Evolutionary conservation across 768 basidiomycete species (phyloP).

Genomic region (Suillus cothurnatus): DNA sequence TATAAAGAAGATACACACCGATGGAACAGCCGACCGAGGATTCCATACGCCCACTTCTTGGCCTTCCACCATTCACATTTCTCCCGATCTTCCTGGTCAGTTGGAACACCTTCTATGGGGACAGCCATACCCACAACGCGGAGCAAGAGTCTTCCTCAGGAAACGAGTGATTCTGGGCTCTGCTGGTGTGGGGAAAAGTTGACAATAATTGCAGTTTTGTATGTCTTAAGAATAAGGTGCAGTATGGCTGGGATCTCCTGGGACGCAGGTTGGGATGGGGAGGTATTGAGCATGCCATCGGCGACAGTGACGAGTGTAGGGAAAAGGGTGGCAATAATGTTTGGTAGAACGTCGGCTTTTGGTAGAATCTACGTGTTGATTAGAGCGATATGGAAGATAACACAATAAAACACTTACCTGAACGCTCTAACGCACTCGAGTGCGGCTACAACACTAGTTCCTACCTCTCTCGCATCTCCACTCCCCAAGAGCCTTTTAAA

Average conservation of each 20-base stretch:
- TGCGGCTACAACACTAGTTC: slow-evolving; percentile 77
- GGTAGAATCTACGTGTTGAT: slow-evolving; percentile 67
- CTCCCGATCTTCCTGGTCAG: slow-evolving; percentile 76
- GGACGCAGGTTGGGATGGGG: slow-evolving; percentile 50
- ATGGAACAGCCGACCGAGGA: slow-evolving; percentile 72
- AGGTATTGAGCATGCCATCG: slow-evolving; percentile 62
- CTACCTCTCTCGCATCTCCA: slow-evolving; percentile 68
- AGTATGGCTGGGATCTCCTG: slow-evolving; percentile 83
- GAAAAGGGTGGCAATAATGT: slow-evolving; percentile 64
- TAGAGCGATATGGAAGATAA: not conserved
- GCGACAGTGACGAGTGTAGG: slow-evolving; percentile 77
- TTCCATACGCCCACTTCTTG: slow-evolving; percentile 93
- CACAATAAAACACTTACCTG: slow-evolving; percentile 22
- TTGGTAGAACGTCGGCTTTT: slow-evolving; percentile 58
- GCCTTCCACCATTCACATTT: slow-evolving; percentile 86
- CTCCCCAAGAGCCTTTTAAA: slow-evolving; percentile 63
- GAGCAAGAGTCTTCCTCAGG: slow-evolving; percentile 87
- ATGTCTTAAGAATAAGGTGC: slow-evolving; percentile 85
- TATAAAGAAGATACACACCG: slow-evolving; percentile 39
- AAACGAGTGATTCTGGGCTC: slow-evolving; percentile 70
- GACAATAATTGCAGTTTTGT: slow-evolving; percentile 80
- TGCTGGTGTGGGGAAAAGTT: slow-evolving; percentile 77
- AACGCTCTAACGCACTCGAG: slow-evolving; percentile 76
- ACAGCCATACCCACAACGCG: slow-evolving; percentile 71
- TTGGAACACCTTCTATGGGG: slow-evolving; percentile 65